Conservation (phyloP, 352 stramenopile species). For the Phytophthora pseudosyringae region DNA sequence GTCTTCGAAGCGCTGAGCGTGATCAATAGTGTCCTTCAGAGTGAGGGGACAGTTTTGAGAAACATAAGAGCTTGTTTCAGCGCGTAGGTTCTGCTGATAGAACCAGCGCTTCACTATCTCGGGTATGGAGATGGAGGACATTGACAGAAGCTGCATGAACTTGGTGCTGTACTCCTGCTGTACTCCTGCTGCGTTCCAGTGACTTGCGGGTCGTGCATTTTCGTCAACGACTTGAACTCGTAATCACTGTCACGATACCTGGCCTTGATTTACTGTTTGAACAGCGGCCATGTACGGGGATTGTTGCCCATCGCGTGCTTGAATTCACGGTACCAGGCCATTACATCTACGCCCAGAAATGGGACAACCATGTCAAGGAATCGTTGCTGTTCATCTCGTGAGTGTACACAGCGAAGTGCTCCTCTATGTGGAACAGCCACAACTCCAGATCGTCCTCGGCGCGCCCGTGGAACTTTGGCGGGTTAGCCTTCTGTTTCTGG, state of each 20-base stretch:
- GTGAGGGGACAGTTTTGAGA: not conserved
- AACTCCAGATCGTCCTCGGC: no score
- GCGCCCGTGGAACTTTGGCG: no score
- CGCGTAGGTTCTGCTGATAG: not conserved
- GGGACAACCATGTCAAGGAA: constrained; percentile 14
- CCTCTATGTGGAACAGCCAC: no score
- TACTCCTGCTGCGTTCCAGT: no score
- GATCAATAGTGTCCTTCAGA: not conserved
- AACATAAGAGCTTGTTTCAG: not conserved
- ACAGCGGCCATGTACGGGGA: constrained; percentile 1
- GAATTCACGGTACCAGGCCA: constrained; percentile 18
- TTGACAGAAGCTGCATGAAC: constrained; percentile 1
- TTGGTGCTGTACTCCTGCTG: constrained; percentile 8
- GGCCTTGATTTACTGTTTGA: constrained; percentile 3
- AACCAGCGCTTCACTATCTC: constrained; percentile 12
- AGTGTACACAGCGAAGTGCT: no score
- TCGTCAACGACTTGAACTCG: constrained; percentile 13
- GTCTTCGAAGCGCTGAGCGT: not conserved
- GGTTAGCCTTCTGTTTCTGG: no score
- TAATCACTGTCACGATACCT: constrained; percentile 6
- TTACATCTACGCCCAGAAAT: not conserved
- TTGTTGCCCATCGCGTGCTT: not conserved
- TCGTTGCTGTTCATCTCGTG: no score
- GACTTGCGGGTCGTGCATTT: not conserved
- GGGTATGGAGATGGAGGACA: not conserved